Evolutionary conservation across 2,329 filamentous ascomycete genomes (phyloP), one percentile per base, ranked within the genome.

Genomic region (Coniochaeta prunicola): DNA sequence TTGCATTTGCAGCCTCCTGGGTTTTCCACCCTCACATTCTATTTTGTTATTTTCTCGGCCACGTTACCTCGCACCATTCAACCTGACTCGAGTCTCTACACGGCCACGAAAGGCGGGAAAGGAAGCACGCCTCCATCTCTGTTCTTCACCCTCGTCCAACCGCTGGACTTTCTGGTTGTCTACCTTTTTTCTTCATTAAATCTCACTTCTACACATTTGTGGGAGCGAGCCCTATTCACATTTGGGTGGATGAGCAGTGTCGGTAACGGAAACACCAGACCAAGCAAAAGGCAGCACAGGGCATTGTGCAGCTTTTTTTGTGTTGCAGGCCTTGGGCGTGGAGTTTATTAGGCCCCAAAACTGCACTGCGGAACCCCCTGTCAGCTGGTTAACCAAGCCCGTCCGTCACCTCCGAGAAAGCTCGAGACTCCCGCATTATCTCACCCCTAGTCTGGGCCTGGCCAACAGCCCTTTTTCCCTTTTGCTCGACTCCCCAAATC

Each of bases 331-430:
- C 40, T n/a, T n/a, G n/a, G 40, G 40, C 19, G 19, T 15, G 34
- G 15, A 45, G 40, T 45, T n/a, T 26, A 50, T 12, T 24, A 8
- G 3, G 15, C 10, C 21, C 28, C 28, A 53, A 26, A 3, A 33
- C 15, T 57, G 26, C 36, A 33, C 40, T 26, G 36, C 34, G 56
- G 56, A 38, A 57, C 66, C 64, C 65, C 65, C 62, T 59, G 58
- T 65, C 64, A 50, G 59, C 60, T 57, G 30, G 56, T 58, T 57
- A 17, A 24, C n/a, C 21, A 12, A 28, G 30, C 28, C 5, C 58
- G 57, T 59, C 62, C 64, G 58, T 65, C 58, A 63, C 60, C 62
- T 65, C 63, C 65, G 63, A 65, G 62, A 63, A 62, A 63, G 62
- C 64, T 64, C 60, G 57, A 56, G 60, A 57, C 53, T 60, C 57